These are phyloP conservation scores for Noccaea caerulescens DNA, from an alignment of 345 rosid species.

Conservation along the genomic window DNA sequence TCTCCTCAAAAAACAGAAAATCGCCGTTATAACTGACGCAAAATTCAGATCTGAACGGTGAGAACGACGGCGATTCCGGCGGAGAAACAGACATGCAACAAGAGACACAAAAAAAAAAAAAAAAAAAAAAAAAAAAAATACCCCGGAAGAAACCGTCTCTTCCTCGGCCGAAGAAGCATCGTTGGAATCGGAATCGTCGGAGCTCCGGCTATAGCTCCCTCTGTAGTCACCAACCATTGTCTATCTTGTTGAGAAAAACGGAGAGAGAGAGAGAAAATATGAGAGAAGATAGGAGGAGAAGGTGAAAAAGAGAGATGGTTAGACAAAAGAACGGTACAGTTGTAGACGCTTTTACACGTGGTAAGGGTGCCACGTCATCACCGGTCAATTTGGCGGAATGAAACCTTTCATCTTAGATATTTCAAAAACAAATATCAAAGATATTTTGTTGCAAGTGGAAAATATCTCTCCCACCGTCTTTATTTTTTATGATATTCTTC, in stretches of 20 bases:
- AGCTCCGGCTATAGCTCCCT: slow-evolving; percentile 41
- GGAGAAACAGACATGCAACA: slow-evolving; percentile 31
- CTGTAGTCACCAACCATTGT: slow-evolving; percentile 44
- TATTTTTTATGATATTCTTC: not conserved
- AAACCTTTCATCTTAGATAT: slow-evolving; percentile 22
- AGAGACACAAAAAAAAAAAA: not conserved
- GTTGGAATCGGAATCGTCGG: slow-evolving; percentile 40
- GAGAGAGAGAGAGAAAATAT: slow-evolving; percentile 13
- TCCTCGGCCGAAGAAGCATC: slow-evolving; percentile 39
- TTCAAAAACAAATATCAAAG: slow-evolving; percentile 31
- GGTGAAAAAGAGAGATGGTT: not conserved
- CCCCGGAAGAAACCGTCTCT: slow-evolving; percentile 39
- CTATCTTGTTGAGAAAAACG: slow-evolving; percentile 5
- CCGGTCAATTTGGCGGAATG: slow-evolving; percentile 20
- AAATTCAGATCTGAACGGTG: slow-evolving; percentile 12
- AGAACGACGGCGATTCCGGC: not conserved
- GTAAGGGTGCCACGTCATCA: slow-evolving; percentile 58
- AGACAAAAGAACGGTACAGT: slow-evolving; percentile 52
- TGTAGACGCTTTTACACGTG: slow-evolving; percentile 80
- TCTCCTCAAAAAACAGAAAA: not conserved
- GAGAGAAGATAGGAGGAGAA: not conserved
- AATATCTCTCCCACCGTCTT: slow-evolving; percentile 41
- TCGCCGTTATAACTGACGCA: not conserved
- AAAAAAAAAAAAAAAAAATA: too few relatives aligned
- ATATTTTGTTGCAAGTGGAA: slow-evolving; percentile 29